These are phyloP conservation scores for Parietaria judaica DNA, from an alignment of 306 rosid genomes.

Conservation along the genomic window DNA sequence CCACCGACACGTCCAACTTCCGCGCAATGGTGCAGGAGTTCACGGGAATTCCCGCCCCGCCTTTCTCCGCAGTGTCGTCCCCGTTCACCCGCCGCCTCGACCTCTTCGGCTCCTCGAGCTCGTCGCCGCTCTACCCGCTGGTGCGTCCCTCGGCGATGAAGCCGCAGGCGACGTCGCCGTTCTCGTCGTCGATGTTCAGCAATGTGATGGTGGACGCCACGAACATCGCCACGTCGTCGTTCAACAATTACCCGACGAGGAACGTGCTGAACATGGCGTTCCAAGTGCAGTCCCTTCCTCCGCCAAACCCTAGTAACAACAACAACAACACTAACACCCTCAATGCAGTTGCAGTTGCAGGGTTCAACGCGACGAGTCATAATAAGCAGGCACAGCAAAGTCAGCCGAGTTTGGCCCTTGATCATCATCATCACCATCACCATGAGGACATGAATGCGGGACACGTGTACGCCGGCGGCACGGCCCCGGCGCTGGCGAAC, in stretches of 20 bases:
- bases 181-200: slow-evolving; percentile 27
- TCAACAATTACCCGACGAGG: slow-evolving; percentile 23
- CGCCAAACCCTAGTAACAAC: slow-evolving; percentile 11
- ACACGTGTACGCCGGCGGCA: not conserved
- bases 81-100: slow-evolving; percentile 59
- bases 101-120: slow-evolving; percentile 43
- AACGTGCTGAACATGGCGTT: slow-evolving; percentile 30
- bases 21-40: slow-evolving; percentile 98
- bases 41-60: slow-evolving; percentile 88
- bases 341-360: slow-evolving; percentile 4
- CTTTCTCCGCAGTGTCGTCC: slow-evolving; percentile 50
- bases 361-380: slow-evolving; percentile 18
- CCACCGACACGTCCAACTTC: slow-evolving; percentile 86
- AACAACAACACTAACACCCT: slow-evolving; percentile 2
- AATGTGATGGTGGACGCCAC: slow-evolving; percentile 32
- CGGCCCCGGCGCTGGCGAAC: slow-evolving; percentile 23
- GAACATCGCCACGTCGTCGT: slow-evolving; percentile 1
- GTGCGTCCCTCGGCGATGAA: slow-evolving; percentile 54
- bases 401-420: slow-evolving; percentile 16
- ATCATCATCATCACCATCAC: not conserved
- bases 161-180: slow-evolving; percentile 28
- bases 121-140: slow-evolving; percentile 30
- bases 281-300: slow-evolving; percentile 23
- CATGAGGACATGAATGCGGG: slow-evolving; percentile 24
- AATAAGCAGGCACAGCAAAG: not conserved